Percentiles rank a stretch among this genome's conserved stretches.
phyloP scores from a whole-genome alignment of 2,329 filamentous ascomycete genomes.

The Fusarium subtropicale region DNA sequence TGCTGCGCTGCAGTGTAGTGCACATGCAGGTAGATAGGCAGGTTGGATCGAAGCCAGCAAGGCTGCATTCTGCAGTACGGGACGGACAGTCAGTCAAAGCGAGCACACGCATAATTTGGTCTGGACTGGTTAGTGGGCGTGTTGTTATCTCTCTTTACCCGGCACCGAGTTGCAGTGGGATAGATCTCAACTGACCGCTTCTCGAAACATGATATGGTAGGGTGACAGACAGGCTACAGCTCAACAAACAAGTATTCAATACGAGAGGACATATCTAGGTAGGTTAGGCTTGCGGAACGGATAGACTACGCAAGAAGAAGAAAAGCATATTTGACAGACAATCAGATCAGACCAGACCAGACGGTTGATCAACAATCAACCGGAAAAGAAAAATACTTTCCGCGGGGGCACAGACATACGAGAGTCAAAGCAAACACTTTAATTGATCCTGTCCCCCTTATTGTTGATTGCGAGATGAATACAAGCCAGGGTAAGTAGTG shows the following conservation, averaged over 20 bases:
- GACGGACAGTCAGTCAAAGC: constrained; percentile 1
- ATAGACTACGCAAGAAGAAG: background rate
- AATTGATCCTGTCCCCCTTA: constrained; percentile 13
- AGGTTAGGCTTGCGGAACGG: background rate
- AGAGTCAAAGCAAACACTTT: constrained; percentile 18
- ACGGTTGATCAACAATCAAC: constrained; percentile 4
- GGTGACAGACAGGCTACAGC: constrained; percentile 26
- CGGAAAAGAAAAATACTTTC: background rate
- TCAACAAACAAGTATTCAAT: constrained; percentile 27
- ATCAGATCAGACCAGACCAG: background rate
- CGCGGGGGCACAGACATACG: constrained; percentile 6
- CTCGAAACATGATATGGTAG: constrained; percentile 22
- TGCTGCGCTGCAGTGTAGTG: background rate
- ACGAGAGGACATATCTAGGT: constrained; percentile 2
- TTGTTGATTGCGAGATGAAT: background rate
- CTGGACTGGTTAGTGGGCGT: constrained; percentile 26
- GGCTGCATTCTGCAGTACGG: constrained; percentile 21
- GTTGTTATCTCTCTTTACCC: constrained; percentile 26
- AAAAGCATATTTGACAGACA: background rate
- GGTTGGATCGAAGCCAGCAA: constrained; percentile 25
- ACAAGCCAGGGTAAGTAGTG: background rate
- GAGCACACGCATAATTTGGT: constrained; percentile 11
- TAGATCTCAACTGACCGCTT: constrained; percentile 33
- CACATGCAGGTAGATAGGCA: constrained; percentile 23
- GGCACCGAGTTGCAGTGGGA: constrained; percentile 5